Percentiles rank a stretch among this genome's conserved stretches.
Conservation (phyloP, 768 basidiomycete genomes). For the Pleurotus citrinopileatus region DNA sequence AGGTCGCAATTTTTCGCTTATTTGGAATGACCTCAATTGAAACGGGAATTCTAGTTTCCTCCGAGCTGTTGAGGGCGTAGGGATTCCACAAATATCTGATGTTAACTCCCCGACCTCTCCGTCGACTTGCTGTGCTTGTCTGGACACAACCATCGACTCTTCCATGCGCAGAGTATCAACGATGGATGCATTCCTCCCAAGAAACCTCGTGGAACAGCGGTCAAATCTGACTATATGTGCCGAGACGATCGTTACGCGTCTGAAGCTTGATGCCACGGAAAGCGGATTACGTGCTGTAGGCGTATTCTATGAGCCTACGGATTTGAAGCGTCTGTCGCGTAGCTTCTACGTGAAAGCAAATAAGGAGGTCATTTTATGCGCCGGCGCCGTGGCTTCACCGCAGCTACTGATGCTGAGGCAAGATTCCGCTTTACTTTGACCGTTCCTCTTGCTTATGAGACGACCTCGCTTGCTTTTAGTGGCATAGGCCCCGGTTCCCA, state of each 20-base stretch:
- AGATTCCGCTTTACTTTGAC: background rate
- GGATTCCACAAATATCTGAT: background rate
- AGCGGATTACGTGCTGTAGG: constrained; percentile 49
- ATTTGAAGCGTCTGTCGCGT: constrained; percentile 35
- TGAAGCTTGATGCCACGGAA: constrained; percentile 47
- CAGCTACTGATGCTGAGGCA: constrained; percentile 20
- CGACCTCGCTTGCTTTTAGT: background rate
- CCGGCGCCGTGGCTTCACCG: constrained; percentile 60
- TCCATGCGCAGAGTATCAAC: background rate
- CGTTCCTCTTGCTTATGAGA: background rate
- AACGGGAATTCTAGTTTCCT: background rate
- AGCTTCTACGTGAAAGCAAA: background rate
- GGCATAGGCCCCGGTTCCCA: constrained; percentile 71
- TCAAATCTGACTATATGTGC: constrained; percentile 64
- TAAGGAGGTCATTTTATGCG: constrained; percentile 61
- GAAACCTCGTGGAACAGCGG: constrained; percentile 56
- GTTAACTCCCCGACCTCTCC: background rate
- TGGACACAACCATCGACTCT: background rate
- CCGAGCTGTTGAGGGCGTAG: background rate
- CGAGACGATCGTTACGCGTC: constrained; percentile 51
- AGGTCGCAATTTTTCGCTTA: background rate
- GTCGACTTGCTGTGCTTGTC: background rate
- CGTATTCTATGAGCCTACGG: constrained; percentile 35
- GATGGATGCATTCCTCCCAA: constrained; percentile 31
- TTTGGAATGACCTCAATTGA: background rate